phyloP scores from a whole-genome alignment of 768 basidiomycete species.

The Psilocybe azurescens region DNA sequence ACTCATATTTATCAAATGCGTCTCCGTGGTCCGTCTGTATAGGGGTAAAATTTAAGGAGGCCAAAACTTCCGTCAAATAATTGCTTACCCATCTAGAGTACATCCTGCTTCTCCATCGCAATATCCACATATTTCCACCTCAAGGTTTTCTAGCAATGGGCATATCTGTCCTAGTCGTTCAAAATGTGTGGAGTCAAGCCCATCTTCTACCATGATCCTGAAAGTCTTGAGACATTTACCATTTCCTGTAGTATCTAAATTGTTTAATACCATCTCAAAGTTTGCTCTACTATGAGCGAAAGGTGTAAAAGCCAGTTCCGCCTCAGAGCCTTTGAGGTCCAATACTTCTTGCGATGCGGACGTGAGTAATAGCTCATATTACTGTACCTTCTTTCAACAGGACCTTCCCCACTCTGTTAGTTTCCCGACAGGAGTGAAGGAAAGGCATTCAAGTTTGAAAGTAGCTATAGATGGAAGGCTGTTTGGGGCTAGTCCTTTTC shows the following conservation, averaged over 20 bases:
- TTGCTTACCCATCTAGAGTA: conserved; percentile 41
- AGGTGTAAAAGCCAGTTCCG: conserved; percentile 27
- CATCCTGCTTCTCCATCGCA: conserved; percentile 40
- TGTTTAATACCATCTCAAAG: conserved; percentile 36
- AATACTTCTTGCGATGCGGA: conserved; percentile 43
- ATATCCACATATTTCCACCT: conserved; percentile 49
- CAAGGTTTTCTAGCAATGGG: conserved; percentile 41
- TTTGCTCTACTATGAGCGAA: conserved; percentile 38
- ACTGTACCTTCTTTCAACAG: conserved; percentile 39
- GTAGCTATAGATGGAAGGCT: conserved; percentile 24
- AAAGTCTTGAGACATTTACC: conserved; percentile 31
- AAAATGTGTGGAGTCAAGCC: conserved; percentile 38
- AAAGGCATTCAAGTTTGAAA: conserved; percentile 38
- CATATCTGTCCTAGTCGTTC: conserved; percentile 36
- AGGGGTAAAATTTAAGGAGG: background rate
- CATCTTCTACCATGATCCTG: conserved; percentile 46
- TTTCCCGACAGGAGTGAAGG: conserved; percentile 46
- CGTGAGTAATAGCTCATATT: conserved; percentile 41
- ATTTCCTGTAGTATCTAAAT: conserved; percentile 30
- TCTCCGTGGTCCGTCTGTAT: conserved; percentile 38
- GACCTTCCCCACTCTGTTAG: conserved; percentile 47
- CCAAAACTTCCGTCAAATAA: background rate
- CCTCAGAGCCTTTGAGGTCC: background rate
- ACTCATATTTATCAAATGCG: conserved; percentile 31
- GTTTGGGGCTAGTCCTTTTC: conserved; percentile 36